A percentile compares a stretch with the other conserved stretches of the same genome.
Conservation (phyloP, 2,329 filamentous ascomycete species). For the Thielaviopsis populi region DNA sequence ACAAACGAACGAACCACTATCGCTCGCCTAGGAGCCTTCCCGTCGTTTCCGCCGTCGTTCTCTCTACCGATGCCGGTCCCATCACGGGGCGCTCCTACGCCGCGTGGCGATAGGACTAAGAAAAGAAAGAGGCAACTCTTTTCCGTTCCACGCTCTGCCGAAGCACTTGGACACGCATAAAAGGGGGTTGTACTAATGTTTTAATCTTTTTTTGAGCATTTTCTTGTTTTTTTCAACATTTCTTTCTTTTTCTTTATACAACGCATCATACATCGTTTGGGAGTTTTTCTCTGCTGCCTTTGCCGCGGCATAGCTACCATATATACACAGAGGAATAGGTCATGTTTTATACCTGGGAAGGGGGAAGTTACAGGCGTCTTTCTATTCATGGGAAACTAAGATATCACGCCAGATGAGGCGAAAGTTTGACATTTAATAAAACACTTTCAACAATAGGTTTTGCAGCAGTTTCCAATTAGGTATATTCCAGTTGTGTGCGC, state of each 20-base stretch:
- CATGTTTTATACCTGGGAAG: neutral
- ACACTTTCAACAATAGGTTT: neutral
- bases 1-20: constrained; percentile 16
- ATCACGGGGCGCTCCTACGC: neutral
- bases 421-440: neutral
- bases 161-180: constrained; percentile 17
- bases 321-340: neutral
- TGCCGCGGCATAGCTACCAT: neutral
- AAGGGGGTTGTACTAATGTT: constrained; percentile 9
- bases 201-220: neutral
- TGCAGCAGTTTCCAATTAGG: too few relatives aligned
- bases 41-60: neutral
- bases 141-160: constrained; percentile 17
- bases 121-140: constrained; percentile 17
- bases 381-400: neutral
- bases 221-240: neutral
- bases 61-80: neutral
- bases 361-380: neutral
- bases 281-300: neutral
- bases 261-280: neutral
- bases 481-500: too few relatives aligned
- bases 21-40: neutral
- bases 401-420: neutral
- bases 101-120: neutral
- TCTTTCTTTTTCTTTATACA: neutral